phyloP scores from a whole-genome alignment of 148 eudicot genomes.

The Beta vulgaris region DNA sequence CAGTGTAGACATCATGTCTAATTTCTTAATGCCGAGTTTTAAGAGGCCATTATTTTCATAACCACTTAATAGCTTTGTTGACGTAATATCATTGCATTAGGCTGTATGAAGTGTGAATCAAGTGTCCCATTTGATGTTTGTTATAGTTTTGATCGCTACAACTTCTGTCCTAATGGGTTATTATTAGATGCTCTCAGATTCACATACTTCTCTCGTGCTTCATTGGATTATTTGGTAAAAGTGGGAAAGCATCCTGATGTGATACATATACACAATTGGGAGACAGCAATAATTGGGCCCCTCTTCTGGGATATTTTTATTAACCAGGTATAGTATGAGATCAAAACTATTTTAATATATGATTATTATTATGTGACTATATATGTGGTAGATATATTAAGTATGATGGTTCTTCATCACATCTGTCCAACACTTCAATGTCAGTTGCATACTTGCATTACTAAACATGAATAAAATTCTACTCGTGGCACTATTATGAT shows the following conservation, averaged over 20 bases:
- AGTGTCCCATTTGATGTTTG: background rate
- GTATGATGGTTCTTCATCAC: background rate
- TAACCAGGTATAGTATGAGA: conserved; percentile 43
- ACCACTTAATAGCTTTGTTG: background rate
- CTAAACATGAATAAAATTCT: background rate
- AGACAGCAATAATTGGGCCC: conserved; percentile 66
- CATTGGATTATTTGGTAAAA: conserved; percentile 64
- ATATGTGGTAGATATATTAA: background rate
- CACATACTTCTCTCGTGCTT: conserved; percentile 65
- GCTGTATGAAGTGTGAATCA: background rate
- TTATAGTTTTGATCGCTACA: conserved; percentile 4
- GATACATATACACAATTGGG: conserved; percentile 68
- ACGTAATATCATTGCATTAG: background rate
- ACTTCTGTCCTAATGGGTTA: background rate
- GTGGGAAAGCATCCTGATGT: conserved; percentile 66
- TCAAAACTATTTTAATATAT: background rate
- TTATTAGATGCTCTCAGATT: conserved; percentile 47
- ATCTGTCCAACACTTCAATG: background rate
- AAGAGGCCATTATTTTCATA: background rate
- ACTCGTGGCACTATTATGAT: background rate
- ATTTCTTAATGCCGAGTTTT: background rate
- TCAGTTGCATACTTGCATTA: background rate
- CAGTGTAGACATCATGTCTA: background rate
- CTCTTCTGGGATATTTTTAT: conserved; percentile 74
- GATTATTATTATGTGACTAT: background rate